Base-by-base conservation (phyloP, 441 rosid species). In the Raphanus hybrid region DNA sequence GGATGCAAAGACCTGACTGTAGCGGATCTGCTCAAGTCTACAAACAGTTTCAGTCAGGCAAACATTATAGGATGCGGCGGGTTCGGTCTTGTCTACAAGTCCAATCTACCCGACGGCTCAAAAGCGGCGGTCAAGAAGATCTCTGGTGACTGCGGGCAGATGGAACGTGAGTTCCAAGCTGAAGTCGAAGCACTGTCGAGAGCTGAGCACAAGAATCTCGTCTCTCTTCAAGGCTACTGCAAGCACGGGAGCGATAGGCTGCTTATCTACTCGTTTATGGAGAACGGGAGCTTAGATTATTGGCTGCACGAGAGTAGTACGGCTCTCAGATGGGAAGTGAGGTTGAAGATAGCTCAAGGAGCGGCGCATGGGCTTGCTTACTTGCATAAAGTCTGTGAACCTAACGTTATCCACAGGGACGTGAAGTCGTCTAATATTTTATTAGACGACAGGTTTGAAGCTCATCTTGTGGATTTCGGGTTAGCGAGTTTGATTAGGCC, bases 1-100 rank as follows among this genome's bases (percentile, higher is more conserved):
- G 86, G 90, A 35, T 86, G 89, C 84, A 89, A 82, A 82, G 95
- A 91, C 71, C 84, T 92, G 43, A 83, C 86, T 0, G 92, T 90
- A 52, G 77, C 82, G 3, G 94, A 94, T 69, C 66, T 94, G 78
- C 80, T 94, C 69, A 94, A 86, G 60, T 85, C 96, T 29, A 89
- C 97, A 6, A 88, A 85, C 80, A 94, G 84, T 70, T 94, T 94
- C 78, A 89, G 86, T 82, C 98, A 92, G 69, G 94, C 94, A 0
- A 92, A 94, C 74, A 94, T 94, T 8, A 89, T 94, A 74, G 98
- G 98, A 32, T 94, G 97, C 7, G 98, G 98, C 9, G 98, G 98
- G 3, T 92, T 94, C 34, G 98, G 98, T 39, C 86, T 94, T 64
- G 97, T 94, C 71, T 93, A 92, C 87, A 93, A 86, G 70, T 94